Conservation (phyloP, 257 asterid species). For the Petrea volubilis region DNA sequence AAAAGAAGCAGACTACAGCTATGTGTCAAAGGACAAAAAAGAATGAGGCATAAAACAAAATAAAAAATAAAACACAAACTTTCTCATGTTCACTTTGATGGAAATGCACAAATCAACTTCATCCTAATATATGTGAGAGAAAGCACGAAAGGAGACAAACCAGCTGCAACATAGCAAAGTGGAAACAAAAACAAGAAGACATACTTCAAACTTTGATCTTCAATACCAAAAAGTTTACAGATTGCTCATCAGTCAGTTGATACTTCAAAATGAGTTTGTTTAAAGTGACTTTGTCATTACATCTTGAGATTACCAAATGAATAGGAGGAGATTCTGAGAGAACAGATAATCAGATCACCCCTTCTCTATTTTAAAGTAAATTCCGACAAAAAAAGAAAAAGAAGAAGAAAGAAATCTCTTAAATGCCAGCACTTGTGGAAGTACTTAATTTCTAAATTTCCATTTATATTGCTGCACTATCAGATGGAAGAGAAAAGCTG, state of each 20-base stretch:
- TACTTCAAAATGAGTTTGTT: background rate
- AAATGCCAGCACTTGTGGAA: background rate
- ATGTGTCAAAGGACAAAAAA: background rate
- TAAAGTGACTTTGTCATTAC: background rate
- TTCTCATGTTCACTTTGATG: background rate
- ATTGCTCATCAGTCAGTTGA: background rate
- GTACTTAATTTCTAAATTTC: background rate
- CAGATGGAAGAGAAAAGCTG: background rate
- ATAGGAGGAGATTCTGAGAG: background rate
- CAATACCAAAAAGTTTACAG: background rate
- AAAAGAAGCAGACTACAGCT: background rate
- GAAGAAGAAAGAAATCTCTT: background rate
- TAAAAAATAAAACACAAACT: background rate
- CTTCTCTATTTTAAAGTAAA: background rate
- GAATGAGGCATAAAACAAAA: background rate
- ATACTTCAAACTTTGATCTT: background rate
- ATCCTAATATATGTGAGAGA: background rate
- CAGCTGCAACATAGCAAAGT: background rate
- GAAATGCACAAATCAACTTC: conserved; percentile 5
- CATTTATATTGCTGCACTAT: background rate
- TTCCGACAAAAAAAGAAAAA: background rate
- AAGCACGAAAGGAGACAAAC: background rate
- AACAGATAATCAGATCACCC: background rate
- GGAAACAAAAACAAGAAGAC: background rate
- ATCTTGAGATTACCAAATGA: background rate